Conservation (phyloP, 2,329 filamentous ascomycete genomes). For the Amauroascus verrucosus region DNA sequence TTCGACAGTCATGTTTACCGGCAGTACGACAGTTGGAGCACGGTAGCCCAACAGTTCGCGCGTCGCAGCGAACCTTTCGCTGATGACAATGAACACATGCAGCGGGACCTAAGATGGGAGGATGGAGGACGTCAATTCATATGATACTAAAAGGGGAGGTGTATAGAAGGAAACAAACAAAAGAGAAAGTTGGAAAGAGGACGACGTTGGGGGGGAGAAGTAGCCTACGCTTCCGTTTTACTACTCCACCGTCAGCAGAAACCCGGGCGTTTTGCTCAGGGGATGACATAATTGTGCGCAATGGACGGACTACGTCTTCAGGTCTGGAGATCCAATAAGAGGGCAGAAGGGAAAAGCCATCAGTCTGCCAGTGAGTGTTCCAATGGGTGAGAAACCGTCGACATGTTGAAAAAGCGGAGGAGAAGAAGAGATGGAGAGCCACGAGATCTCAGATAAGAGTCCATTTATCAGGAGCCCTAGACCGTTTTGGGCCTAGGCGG, state of each 20-base stretch:
- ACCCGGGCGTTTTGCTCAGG: constrained; percentile 13
- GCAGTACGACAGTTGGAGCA: constrained; percentile 42
- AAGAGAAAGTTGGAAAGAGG: background rate
- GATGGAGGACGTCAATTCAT: background rate
- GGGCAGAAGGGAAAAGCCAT: constrained; percentile 2
- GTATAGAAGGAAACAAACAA: background rate
- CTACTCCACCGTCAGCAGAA: constrained; percentile 13
- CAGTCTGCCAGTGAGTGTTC: background rate
- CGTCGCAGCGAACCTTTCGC: constrained; percentile 44
- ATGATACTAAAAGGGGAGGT: background rate
- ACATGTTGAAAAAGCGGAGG: constrained; percentile 1
- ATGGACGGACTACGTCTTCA: constrained; percentile 8
- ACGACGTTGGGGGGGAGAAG: background rate
- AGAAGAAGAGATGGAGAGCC: constrained; percentile 1
- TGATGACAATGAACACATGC: constrained; percentile 43
- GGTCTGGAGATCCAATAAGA: constrained; percentile 1
- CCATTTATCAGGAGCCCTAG: constrained; percentile 5
- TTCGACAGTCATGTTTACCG: constrained; percentile 35
- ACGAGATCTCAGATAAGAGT: constrained; percentile 8
- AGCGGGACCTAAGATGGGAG: constrained; percentile 25
- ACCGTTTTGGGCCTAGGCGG: background rate
- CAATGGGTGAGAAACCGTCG: background rate
- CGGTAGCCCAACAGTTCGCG: constrained; percentile 38
- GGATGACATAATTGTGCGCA: constrained; percentile 14
- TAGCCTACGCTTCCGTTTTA: constrained; percentile 17